Base-by-base conservation (phyloP, 108 stramenopile genomes). In the Conticribra guillardii region DNA sequence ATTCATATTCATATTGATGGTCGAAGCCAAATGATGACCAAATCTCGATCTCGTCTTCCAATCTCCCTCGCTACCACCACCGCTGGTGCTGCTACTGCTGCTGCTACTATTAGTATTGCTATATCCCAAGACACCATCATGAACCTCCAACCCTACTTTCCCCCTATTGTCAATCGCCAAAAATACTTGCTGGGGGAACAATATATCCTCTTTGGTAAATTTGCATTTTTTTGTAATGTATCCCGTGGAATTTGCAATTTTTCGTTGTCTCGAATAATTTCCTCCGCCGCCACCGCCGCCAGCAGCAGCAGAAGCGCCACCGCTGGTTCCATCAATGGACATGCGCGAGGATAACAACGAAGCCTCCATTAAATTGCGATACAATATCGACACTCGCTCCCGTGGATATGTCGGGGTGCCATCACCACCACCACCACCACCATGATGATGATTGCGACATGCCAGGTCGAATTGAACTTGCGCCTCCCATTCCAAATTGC, bases 151-250 rank as follows among this genome's bases (percentile, higher is more conserved):
- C 11, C 34, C 28, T n/a, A 48, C 33, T 16, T 22, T 32, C 11
- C 34, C 28, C 21, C 48, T 32, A 11, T 22, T 32, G 52, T 80
- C 79, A 26, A 80, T 61, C n/a, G 23, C 26, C 50, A 80, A 47
- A 54, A 80, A 80, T n/a, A 80, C 61, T 8, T 54, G 57, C n/a
- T 69, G 60, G 3, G 71, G 79, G 21, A 80, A 73, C 24, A 80
- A n/a, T 7, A 80, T 34, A 30, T 80, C 79, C 45, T 73, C 61
- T 27, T 60, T 27, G 0, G 31, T 80, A 54, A 73, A 73, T 60
- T 72, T 80, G 65, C 16, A 23, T 19, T 48, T 32, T 44, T 64
- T 49, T n/a, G 55, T 58, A 8, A 62, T 69, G 15, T 58, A 70
- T 19, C 79, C 79, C 0, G 79, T 73, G 26, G 65, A 64, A 69